Conservation (phyloP, 805 yeast genomes). For the Kodamaea hsintzibuensis region DNA sequence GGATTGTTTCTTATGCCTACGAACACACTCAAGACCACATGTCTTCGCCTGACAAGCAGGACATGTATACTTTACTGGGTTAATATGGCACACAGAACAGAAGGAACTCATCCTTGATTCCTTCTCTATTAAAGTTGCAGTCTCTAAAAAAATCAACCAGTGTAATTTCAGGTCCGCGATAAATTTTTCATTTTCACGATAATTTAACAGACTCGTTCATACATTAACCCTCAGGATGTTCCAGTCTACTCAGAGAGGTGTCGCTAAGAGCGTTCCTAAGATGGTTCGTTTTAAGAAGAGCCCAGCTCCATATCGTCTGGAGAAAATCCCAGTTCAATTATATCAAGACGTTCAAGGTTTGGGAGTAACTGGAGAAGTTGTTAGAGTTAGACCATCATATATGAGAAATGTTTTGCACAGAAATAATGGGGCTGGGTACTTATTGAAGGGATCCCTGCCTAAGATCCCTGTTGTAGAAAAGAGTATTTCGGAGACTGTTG, state of each 20-base stretch:
- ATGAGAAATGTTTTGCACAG: slow-evolving; percentile 81
- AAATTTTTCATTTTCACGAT: slow-evolving; percentile 1
- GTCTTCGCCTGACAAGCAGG: slow-evolving; percentile 72
- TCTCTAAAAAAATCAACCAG: background rate
- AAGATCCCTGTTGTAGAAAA: slow-evolving; percentile 42
- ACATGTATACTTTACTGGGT: slow-evolving; percentile 64
- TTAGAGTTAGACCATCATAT: slow-evolving; percentile 71
- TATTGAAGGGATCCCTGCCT: slow-evolving; percentile 39
- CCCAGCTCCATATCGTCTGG: slow-evolving; percentile 16
- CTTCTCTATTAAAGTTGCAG: background rate
- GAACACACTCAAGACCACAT: slow-evolving; percentile 73
- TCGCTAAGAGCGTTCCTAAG: slow-evolving; percentile 5
- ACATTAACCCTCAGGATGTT: background rate
- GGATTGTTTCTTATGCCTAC: slow-evolving; percentile 60
- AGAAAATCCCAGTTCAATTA: slow-evolving; percentile 72
- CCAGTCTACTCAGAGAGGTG: background rate
- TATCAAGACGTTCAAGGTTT: slow-evolving; percentile 62
- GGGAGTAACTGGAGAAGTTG: slow-evolving; percentile 72
- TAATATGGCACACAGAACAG: slow-evolving; percentile 31
- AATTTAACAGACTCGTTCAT: background rate
- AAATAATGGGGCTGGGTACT: slow-evolving; percentile 72
- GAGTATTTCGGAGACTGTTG: slow-evolving; percentile 5
- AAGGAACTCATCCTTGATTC: background rate
- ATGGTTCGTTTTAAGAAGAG: slow-evolving; percentile 17
- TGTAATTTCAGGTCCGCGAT: background rate